phyloP scores from a whole-genome alignment of 78 protist genomes.

The Carpediemonas membranifera region DNA sequence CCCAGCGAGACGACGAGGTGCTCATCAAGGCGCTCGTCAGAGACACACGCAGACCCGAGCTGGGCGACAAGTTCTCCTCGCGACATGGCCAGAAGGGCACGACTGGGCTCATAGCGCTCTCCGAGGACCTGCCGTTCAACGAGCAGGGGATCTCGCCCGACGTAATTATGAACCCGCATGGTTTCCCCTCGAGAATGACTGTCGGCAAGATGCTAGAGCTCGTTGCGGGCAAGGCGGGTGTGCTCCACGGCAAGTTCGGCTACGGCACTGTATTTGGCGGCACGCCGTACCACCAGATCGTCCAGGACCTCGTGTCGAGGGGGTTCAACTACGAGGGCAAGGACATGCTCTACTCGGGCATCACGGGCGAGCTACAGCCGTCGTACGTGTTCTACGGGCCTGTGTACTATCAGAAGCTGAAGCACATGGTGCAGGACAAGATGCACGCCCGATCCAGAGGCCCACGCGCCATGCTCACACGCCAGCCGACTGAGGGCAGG shows the following conservation, averaged over 20 bases:
- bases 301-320: conserved; percentile 47
- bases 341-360: conserved; percentile 76
- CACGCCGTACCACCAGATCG: conserved; percentile 61
- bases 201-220: conserved; percentile 96
- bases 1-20: conserved; percentile 29
- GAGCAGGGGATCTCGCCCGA: conserved; percentile 94
- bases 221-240: conserved; percentile 78
- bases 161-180: conserved; percentile 99
- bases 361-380: conserved; percentile 26
- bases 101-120: conserved; percentile 78
- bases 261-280: conserved; percentile 77
- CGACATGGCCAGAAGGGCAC: conserved; percentile 99
- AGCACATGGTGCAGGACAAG: conserved; percentile 98
- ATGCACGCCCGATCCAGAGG: conserved; percentile 96
- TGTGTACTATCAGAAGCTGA: conserved; percentile 95
- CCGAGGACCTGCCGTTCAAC: conserved; percentile 93
- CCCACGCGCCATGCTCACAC: conserved; percentile 83
- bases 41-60: conserved; percentile 79
- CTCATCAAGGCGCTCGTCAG: conserved; percentile 67
- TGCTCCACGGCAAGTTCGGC: conserved; percentile 8
- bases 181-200: conserved; percentile 91
- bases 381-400: conserved; percentile 96
- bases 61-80: conserved; percentile 97
- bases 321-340: conserved; percentile 93
- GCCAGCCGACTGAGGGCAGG: conserved; percentile 98